Evolutionary conservation across 2,329 filamentous ascomycete species (phyloP).

Genomic region (Penicillium verrucosum): DNA sequence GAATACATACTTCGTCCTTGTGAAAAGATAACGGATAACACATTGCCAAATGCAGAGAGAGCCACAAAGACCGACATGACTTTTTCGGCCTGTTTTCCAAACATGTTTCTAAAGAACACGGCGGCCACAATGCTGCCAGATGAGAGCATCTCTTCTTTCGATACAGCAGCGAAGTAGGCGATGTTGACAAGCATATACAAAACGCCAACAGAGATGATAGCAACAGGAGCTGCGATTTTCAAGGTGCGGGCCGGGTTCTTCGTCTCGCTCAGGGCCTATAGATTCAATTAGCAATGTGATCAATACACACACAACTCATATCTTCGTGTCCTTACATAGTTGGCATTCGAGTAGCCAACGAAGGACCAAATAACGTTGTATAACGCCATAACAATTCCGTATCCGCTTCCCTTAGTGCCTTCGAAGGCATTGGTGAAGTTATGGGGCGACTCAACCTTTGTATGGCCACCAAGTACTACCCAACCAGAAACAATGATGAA

Average conservation of each 20-base stretch:
- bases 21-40: constrained; percentile 56
- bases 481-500: constrained; percentile 46
- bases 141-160: constrained; percentile 53
- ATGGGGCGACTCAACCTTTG: constrained; percentile 36
- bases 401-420: constrained; percentile 36
- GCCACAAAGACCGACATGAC: constrained; percentile 61
- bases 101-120: constrained; percentile 59
- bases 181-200: constrained; percentile 58
- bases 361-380: constrained; percentile 63
- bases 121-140: constrained; percentile 56
- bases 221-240: constrained; percentile 55
- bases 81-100: constrained; percentile 53
- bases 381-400: constrained; percentile 57
- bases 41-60: constrained; percentile 59
- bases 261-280: constrained; percentile 52
- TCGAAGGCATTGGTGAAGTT: constrained; percentile 41
- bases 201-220: constrained; percentile 53
- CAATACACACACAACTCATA: not conserved
- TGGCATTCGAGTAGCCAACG: constrained; percentile 59
- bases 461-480: constrained; percentile 40
- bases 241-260: constrained; percentile 57
- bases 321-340: constrained; percentile 49
- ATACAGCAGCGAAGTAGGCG: constrained; percentile 59
- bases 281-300: constrained; percentile 11
- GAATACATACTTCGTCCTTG: constrained; percentile 38